These are phyloP conservation scores for Olyra latifolia DNA, from an alignment of 176 grass and related monocot species.

Conservation along the genomic window DNA sequence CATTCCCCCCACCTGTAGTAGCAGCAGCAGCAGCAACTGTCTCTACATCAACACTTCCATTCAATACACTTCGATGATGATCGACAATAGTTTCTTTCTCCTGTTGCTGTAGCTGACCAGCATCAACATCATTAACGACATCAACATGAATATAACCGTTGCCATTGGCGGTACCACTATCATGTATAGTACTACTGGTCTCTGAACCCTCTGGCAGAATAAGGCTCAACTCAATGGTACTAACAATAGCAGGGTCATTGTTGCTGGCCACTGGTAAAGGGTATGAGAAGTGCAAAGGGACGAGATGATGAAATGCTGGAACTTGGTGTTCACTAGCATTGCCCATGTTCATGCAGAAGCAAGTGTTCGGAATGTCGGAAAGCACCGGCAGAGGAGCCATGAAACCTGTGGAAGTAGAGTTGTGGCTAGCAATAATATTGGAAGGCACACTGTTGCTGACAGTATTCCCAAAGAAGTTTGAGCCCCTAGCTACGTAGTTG, in stretches of 20 bases:
- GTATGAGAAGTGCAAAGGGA: too few species aligned
- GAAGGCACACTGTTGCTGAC: not conserved
- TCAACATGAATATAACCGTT: not conserved
- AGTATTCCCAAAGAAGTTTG: not conserved
- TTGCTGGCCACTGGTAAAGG: not conserved
- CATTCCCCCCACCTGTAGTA: too few species aligned
- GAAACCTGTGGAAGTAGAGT: not conserved
- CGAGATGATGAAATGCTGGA: not conserved
- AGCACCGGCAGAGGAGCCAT: not conserved
- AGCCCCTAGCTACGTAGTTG: not conserved
- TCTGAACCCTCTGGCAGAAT: too few species aligned
- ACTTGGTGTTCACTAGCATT: not conserved
- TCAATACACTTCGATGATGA: not conserved
- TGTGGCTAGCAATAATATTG: not conserved
- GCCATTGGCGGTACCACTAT: not conserved
- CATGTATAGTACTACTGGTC: not conserved
- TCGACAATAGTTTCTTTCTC: not conserved
- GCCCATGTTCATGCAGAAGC: not conserved
- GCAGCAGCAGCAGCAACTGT: not conserved
- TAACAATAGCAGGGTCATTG: not conserved
- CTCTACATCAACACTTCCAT: not conserved
- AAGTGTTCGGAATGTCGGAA: not conserved
- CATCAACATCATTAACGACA: not conserved
- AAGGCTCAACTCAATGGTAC: not conserved
- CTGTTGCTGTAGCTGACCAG: not conserved